Conservation (phyloP, 805 yeast genomes). For the Tetrapisispora pingtungensis region DNA sequence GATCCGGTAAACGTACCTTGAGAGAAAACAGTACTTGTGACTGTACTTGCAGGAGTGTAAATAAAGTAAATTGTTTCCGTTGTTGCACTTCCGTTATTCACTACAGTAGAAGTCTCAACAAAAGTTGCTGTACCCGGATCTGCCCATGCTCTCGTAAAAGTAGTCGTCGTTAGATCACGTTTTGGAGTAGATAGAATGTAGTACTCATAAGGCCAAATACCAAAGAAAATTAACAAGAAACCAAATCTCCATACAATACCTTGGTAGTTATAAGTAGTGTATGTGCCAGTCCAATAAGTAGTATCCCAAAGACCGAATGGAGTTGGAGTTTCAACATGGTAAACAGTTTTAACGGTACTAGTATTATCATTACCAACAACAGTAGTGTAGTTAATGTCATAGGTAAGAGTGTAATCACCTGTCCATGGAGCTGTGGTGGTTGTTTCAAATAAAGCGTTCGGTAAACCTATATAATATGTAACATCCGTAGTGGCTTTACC, state of each 20-base stretch:
- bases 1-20: not conserved
- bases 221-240: not conserved
- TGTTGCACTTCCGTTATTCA: not conserved
- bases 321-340: constrained; percentile 7
- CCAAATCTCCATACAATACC: not conserved
- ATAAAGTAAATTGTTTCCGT: not conserved
- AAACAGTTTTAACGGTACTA: constrained; percentile 4
- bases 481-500: not conserved
- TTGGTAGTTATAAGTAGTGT: not conserved
- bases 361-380: not conserved
- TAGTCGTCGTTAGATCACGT: not conserved
- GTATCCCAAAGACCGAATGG: not conserved
- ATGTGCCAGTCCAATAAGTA: not conserved
- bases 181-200: not conserved
- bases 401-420: not conserved
- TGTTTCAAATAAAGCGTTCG: not conserved
- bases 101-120: not conserved
- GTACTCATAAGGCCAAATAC: constrained; percentile 1
- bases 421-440: constrained; percentile 2
- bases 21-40: not conserved
- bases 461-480: not conserved
- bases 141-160: not conserved
- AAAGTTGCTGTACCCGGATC: not conserved
- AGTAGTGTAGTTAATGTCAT: constrained; percentile 1
- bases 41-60: not conserved